Conservation (phyloP, 2,329 filamentous ascomycete genomes). For the Bipolaris oryzae region DNA sequence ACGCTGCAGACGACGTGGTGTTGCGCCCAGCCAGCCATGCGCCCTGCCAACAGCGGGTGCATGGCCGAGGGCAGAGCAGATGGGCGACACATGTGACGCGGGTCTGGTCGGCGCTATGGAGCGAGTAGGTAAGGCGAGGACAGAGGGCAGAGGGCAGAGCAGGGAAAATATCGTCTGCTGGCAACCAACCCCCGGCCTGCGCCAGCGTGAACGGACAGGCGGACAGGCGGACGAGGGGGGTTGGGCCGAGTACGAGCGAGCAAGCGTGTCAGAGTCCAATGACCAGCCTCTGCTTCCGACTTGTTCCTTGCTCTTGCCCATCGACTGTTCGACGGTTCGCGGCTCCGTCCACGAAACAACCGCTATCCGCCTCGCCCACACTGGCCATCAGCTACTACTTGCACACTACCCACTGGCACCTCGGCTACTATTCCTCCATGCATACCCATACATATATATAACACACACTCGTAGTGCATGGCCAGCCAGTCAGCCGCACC, state of each 20-base stretch:
- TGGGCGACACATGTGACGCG: neutral
- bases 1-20: neutral
- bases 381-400: conserved; percentile 12
- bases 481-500: neutral
- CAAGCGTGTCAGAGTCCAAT: conserved; percentile 5
- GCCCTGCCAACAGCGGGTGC: neutral
- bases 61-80: neutral
- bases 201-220: neutral
- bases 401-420: conserved; percentile 9
- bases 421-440: conserved; percentile 14
- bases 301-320: conserved; percentile 30
- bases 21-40: neutral
- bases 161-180: neutral
- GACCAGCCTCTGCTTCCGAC: conserved; percentile 39
- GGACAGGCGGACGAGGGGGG: neutral
- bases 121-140: neutral
- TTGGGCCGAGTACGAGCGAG: neutral
- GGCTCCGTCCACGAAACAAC: conserved; percentile 16
- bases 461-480: neutral
- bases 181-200: neutral
- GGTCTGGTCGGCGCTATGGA: neutral
- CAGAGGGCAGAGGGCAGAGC: neutral
- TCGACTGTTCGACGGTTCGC: conserved; percentile 14
- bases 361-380: conserved; percentile 14
- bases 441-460: neutral